Evolutionary conservation across 2,329 filamentous ascomycete species (phyloP).

Genomic region (Rutstroemia sydowiana): DNA sequence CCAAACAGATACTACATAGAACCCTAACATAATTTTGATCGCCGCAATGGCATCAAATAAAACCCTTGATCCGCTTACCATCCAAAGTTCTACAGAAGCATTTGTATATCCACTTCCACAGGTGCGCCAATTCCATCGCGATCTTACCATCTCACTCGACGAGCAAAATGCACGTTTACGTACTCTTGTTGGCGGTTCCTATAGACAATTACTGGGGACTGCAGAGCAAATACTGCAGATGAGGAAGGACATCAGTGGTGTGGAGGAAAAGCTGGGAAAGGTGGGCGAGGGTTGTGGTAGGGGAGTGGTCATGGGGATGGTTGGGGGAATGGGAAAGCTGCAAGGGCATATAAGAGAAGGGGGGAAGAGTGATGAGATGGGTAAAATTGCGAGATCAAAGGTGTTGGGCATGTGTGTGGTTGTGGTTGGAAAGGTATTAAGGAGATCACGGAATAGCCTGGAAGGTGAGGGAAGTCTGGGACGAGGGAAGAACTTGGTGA

Average conservation of each 20-base stretch:
- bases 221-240: constrained; percentile 92
- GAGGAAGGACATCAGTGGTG: constrained; percentile 67
- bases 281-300: constrained; percentile 76
- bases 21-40: neutral
- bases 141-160: constrained; percentile 51
- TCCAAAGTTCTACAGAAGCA: constrained; percentile 32
- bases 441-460: constrained; percentile 18
- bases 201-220: constrained; percentile 84
- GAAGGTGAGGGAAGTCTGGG: constrained; percentile 17
- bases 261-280: constrained; percentile 62
- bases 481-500: constrained; percentile 38
- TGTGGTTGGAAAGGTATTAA: constrained; percentile 42
- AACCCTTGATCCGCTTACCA: constrained; percentile 46
- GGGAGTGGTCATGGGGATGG: constrained; percentile 59
- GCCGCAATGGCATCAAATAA: constrained; percentile 23
- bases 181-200: constrained; percentile 59
- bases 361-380: constrained; percentile 23
- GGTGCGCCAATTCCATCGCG: constrained; percentile 55
- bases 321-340: constrained; percentile 47
- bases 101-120: constrained; percentile 51
- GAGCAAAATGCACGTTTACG: constrained; percentile 56
- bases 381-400: constrained; percentile 37
- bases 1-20: no score
- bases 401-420: constrained; percentile 47
- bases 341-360: constrained; percentile 24